Conservation (phyloP, 2,329 filamentous ascomycete species). For the Chaetomium sp. region DNA sequence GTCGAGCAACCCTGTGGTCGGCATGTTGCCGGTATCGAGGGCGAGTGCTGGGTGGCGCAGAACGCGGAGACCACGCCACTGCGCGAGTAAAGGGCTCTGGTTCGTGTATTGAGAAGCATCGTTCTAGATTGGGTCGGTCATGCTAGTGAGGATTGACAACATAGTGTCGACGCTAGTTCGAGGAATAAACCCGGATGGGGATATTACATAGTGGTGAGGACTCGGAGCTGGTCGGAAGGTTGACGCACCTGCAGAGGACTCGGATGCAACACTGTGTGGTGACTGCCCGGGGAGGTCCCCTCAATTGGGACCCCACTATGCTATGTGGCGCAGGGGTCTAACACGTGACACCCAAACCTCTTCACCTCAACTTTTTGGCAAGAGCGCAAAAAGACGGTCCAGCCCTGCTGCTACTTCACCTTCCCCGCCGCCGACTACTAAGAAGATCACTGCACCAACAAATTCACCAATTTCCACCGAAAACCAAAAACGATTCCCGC, state of each 20-base stretch:
- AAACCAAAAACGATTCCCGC: slow-evolving; percentile 1
- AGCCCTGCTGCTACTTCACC: slow-evolving; percentile 21
- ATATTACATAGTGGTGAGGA: no score
- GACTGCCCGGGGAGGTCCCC: background rate
- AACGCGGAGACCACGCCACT: slow-evolving; percentile 27
- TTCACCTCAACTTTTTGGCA: slow-evolving; percentile 20
- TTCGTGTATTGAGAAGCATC: slow-evolving; percentile 37
- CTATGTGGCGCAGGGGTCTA: background rate
- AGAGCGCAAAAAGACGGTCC: slow-evolving; percentile 23
- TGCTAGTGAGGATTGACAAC: slow-evolving; percentile 22
- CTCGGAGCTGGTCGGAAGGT: background rate
- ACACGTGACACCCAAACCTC: slow-evolving; percentile 25
- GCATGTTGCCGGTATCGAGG: slow-evolving; percentile 34
- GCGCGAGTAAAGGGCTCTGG: slow-evolving; percentile 37
- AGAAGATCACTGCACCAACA: slow-evolving; percentile 11
- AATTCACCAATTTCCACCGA: background rate
- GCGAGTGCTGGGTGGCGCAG: slow-evolving; percentile 18
- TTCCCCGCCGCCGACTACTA: slow-evolving; percentile 20
- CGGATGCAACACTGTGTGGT: no score
- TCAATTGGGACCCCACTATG: background rate
- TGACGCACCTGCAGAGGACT: no score
- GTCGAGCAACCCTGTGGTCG: background rate
- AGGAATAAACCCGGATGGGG: background rate
- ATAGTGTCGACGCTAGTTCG: slow-evolving; percentile 9
- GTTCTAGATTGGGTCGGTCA: slow-evolving; percentile 21